Conservation (phyloP, 257 asterid species). For the Cordia subcordata region DNA sequence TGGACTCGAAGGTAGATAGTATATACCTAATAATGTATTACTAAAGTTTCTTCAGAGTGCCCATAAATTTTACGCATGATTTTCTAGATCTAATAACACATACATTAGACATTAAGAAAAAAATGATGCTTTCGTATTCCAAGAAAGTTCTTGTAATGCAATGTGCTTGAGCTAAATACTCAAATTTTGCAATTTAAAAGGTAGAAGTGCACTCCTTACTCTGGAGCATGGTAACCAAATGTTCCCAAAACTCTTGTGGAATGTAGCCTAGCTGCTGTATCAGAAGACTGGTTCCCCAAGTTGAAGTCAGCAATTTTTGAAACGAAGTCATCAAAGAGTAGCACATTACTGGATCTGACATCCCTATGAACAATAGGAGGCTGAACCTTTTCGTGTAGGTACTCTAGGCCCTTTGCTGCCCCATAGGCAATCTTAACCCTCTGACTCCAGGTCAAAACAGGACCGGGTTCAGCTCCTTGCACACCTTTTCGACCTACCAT, state of each 20-base stretch:
- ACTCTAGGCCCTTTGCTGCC: slow-evolving; percentile 90
- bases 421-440: slow-evolving; percentile 87
- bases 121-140: too few species aligned
- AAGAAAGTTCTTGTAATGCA: too few species aligned
- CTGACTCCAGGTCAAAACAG: slow-evolving; percentile 69
- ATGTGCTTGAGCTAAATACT: too few species aligned
- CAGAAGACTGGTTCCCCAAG: slow-evolving; percentile 82
- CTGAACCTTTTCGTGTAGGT: slow-evolving; percentile 81
- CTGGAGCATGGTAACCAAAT: slow-evolving; percentile 93
- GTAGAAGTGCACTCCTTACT: slow-evolving; percentile 30
- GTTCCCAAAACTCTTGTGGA: slow-evolving; percentile 91
- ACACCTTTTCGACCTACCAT: slow-evolving; percentile 80
- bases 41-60: too few species aligned
- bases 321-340: slow-evolving; percentile 71
- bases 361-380: slow-evolving; percentile 88
- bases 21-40: too few species aligned
- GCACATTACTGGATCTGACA: slow-evolving; percentile 83
- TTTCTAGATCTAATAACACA: too few species aligned
- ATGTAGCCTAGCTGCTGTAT: slow-evolving; percentile 87
- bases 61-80: too few species aligned
- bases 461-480: slow-evolving; percentile 95
- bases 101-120: too few species aligned
- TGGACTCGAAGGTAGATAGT: too few species aligned
- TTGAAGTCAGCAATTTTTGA: slow-evolving; percentile 80
- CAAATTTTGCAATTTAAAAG: too few species aligned